Evolutionary conservation across 1,284 basidiomycete genomes (phyloP), one percentile per base, ranked within the genome.

Genomic region (Singerocomus inundabilis): DNA sequence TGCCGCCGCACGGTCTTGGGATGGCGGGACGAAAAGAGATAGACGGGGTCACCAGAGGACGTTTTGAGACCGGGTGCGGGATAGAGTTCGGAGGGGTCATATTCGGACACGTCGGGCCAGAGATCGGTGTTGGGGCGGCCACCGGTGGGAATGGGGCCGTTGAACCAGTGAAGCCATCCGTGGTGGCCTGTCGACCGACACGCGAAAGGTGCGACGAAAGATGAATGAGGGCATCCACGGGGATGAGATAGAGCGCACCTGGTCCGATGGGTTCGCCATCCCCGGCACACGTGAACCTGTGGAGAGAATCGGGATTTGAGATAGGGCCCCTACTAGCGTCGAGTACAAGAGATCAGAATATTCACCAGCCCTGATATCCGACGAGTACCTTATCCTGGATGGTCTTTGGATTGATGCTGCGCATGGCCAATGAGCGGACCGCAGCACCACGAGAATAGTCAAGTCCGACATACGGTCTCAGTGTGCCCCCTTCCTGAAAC

Each of bases 131-230:
- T 87, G 2, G 84, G 81, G 7, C 74, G 76, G 16, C 86, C 86
- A 13, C 86, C 88, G 24, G 78, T 69, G 2, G 80, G 74, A 6
- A 90, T 72, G 4, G 86, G 84, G 16, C 70, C 59, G 55, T 81
- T 75, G 63, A 88, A 81, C 88, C 87, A 90, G 58, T 89, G 88
- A n/a, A 89, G 71, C 88, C 87, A 90, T 29, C 87, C 86, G 56
- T 89, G 85, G 59, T 90, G 87, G 3, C 78, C 82, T 71, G 72
- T 11, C 28, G 31, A 16, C 42, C 15, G 21, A 1, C 28, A 29
- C 12, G 21, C 5, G 15, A 11, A n/a, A n/a, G n/a, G n/a, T n/a
- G 35, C 26, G 18, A 30, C 25, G 18, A n/a, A 18, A 28, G 15
- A 18, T 5, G 21, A 31, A 28, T 4, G 6, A 7, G 3, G 4